Base-by-base conservation (phyloP, 164 flowering plant species). In the Pachysandra terminalis region DNA sequence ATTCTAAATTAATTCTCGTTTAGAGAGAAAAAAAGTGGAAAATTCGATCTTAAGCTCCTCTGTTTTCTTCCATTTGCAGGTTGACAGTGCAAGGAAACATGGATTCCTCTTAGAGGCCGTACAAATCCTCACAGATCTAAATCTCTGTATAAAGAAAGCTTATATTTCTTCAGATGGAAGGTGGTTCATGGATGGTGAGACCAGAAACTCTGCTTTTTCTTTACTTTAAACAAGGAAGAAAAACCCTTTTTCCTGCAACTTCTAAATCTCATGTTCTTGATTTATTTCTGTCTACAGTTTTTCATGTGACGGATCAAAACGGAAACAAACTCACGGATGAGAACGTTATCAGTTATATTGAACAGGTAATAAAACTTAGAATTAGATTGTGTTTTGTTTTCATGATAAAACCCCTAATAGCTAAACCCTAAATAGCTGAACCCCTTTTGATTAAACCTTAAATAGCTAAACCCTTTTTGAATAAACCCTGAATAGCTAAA, bases 111-210 rank as follows among this genome's bases (percentile, higher is more conserved):
- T 90, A 28, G 91, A 86, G 70, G 90, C 90, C 41, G 94, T 90
- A 22, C 96, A 94, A 78, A 91, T 89, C 67, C 82, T 94, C 41
- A 88, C 86, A 28, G 98, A 94, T 83, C 65, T 88, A 74, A 82
- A 91, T 75, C 86, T 91, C 57, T 74, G 84, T 17, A 84, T 94
- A 21, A 85, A 80, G 59, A 80, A 91, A 71, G 97, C 97, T 64
- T 91, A 94, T 75, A 94, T 94, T 66, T 91, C 97, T 37, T 94
- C 96, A 0, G 98, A 91, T 70, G 98, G 96, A 21, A 89, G 80
- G 63, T 94, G 97, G 96, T 94, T 90, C 75, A 91, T 94, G 98
- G 98, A 94, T 83, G 98, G 98, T 93, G 60, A 78, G 65, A 5
- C 23, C 17, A 32, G 37, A 32, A 32, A 24, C 49, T 28, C n/a